phyloP scores from a whole-genome alignment of 495 filamentous ascomycete genomes.

The Trichoderma reesei region DNA sequence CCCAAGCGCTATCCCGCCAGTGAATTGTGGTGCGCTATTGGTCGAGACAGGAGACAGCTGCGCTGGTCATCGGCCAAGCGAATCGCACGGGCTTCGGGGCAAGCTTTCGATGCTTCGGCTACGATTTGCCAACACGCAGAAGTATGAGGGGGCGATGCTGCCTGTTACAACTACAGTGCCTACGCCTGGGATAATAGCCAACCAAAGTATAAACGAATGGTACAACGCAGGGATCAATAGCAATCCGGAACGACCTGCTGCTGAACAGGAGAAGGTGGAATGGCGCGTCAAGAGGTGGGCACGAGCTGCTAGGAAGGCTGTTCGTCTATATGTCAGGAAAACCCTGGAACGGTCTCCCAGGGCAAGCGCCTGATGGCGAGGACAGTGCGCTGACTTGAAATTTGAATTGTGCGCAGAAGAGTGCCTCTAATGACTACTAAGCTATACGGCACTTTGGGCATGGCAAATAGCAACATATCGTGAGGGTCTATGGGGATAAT shows the following conservation, averaged over 20 bases:
- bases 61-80: neutral
- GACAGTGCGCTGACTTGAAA: neutral
- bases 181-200: too few species aligned
- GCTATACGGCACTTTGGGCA: neutral
- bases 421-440: neutral
- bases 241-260: neutral
- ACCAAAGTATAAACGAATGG: neutral
- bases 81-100: neutral
- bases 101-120: neutral
- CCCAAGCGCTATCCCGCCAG: neutral
- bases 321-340: constrained; percentile 1
- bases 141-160: too few species aligned
- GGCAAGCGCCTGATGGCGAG: neutral
- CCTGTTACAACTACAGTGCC: too few species aligned
- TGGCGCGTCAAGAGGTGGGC: constrained; percentile 5
- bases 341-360: neutral
- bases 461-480: neutral
- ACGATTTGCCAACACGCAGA: neutral
- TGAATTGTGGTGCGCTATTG: neutral
- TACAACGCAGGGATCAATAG: neutral
- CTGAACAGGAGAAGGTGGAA: neutral
- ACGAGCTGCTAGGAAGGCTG: neutral
- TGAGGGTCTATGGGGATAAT: neutral
- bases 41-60: too few species aligned
- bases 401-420: neutral